A percentile compares a stretch with the other conserved stretches of the same genome.
Evolutionary conservation across 2,329 filamentous ascomycete species (phyloP).

Genomic region (Colletotrichum spaethianum): DNA sequence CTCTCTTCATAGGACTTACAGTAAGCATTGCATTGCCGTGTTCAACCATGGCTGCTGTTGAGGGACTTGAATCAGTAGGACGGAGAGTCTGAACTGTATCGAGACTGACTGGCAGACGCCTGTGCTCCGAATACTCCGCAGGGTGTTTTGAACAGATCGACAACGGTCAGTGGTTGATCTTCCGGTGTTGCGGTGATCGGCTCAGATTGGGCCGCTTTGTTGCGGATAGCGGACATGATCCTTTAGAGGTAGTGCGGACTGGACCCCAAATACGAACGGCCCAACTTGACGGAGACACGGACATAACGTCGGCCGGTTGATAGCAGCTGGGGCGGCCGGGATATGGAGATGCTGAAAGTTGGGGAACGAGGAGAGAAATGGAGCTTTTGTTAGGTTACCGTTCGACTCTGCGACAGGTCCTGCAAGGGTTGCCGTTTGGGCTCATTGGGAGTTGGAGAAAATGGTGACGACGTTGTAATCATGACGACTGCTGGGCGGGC

Average conservation of each 20-base stretch:
- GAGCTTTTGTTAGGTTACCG: neutral
- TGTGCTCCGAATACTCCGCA: neutral
- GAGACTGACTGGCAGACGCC: neutral
- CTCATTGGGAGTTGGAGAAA: neutral
- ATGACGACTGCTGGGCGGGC: neutral
- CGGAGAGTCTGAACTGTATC: neutral
- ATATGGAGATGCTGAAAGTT: neutral
- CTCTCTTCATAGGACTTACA: neutral
- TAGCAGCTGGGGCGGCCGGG: neutral
- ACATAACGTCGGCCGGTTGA: neutral
- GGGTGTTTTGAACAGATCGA: neutral
- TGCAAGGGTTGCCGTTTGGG: neutral
- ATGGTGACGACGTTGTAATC: constrained; percentile 8
- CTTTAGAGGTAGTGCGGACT: neutral
- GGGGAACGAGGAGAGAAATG: neutral
- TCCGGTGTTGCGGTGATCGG: neutral
- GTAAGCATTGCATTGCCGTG: neutral
- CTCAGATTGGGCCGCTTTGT: neutral
- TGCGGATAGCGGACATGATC: constrained; percentile 10
- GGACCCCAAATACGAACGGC: neutral
- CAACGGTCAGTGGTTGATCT: constrained; percentile 9
- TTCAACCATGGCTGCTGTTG: neutral
- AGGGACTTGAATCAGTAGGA: neutral
- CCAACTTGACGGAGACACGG: neutral
- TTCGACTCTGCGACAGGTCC: neutral